A percentile compares a stretch with the other conserved stretches of the same genome.
Evolutionary conservation across 208 protist genomes (phyloP).

Genomic region (Leishmania braziliensis): DNA sequence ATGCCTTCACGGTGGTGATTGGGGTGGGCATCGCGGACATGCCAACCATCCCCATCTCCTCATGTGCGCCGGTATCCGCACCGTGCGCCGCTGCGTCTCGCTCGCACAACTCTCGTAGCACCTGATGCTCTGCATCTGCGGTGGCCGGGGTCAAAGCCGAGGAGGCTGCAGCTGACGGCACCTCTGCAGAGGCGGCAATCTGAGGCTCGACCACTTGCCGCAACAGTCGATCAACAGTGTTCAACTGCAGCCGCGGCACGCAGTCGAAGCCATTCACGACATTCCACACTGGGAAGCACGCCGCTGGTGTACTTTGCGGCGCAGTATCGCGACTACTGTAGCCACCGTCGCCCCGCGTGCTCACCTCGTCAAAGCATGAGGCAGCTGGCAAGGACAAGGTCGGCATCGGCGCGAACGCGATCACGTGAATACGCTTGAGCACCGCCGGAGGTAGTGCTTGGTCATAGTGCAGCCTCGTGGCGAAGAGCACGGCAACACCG

Average conservation of each 20-base stretch:
- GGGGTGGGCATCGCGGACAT: background rate
- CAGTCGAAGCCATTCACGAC: conserved; percentile 61
- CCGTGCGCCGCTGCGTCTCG: conserved; percentile 2
- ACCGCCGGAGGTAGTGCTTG: conserved; percentile 22
- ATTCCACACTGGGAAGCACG: conserved; percentile 48
- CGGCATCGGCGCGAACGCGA: conserved; percentile 68
- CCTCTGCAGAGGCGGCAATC: background rate
- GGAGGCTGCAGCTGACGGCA: background rate
- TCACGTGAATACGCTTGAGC: conserved; percentile 46
- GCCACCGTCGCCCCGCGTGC: conserved; percentile 12
- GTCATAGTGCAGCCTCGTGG: conserved; percentile 47
- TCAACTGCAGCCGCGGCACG: conserved; percentile 68
- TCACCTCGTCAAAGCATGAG: conserved; percentile 36
- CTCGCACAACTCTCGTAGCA: background rate
- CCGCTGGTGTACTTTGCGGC: background rate
- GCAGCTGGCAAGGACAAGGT: conserved; percentile 56
- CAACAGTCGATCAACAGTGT: conserved; percentile 55
- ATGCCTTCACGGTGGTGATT: background rate
- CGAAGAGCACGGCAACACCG: conserved; percentile 62
- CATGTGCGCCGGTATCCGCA: background rate
- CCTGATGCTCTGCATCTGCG: background rate
- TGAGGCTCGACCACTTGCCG: conserved; percentile 21
- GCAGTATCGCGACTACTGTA: background rate
- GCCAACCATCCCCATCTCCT: conserved; percentile 21
- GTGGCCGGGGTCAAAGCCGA: background rate